These are phyloP conservation scores for Leptomonas seymouri DNA, from an alignment of 208 protist genomes.

Conservation along the genomic window DNA sequence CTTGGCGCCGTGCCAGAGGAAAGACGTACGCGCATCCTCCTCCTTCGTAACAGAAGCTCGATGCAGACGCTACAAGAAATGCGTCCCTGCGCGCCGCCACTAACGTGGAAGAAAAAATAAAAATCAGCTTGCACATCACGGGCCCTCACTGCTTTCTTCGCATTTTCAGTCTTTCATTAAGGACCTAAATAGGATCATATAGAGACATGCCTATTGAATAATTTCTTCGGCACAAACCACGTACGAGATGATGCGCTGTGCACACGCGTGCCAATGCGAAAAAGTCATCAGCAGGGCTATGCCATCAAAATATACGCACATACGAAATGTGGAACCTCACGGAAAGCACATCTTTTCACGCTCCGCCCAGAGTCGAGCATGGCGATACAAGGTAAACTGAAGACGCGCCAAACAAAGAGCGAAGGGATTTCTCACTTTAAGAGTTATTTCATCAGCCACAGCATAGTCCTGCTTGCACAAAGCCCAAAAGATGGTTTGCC, in stretches of 20 bases:
- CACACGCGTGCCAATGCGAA: not conserved
- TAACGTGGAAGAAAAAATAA: no score
- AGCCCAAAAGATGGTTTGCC: not conserved
- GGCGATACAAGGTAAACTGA: not conserved
- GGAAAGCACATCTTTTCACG: not conserved
- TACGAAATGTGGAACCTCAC: no score
- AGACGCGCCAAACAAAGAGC: not conserved
- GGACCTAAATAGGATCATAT: not conserved
- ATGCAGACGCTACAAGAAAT: no score
- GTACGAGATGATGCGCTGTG: not conserved
- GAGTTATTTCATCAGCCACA: not conserved
- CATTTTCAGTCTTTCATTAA: not conserved
- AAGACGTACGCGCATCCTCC: no score
- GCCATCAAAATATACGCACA: no score
- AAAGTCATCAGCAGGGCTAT: not conserved
- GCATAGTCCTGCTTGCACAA: not conserved
- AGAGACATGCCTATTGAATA: not conserved
- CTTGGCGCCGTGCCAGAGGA: no score
- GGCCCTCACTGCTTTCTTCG: no score
- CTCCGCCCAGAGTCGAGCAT: not conserved
- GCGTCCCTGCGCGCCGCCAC: no score
- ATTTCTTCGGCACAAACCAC: not conserved
- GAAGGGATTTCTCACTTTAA: not conserved
- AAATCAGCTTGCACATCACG: no score
- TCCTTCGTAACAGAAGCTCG: no score